phyloP scores from a whole-genome alignment of 2,329 filamentous ascomycete genomes.

The Tolypocladium amazonense region DNA sequence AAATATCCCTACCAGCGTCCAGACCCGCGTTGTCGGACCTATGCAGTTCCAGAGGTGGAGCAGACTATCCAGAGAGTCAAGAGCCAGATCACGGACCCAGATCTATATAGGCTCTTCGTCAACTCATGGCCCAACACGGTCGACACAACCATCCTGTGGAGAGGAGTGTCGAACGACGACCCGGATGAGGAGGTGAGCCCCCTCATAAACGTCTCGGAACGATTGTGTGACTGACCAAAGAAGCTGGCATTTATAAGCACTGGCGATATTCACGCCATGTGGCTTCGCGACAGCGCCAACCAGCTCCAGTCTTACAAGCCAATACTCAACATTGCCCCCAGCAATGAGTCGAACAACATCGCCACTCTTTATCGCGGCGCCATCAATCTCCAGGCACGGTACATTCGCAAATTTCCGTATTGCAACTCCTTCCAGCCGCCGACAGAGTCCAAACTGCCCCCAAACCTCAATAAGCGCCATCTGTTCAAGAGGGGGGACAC shows the following conservation, averaged over 20 bases:
- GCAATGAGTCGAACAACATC: constrained; percentile 36
- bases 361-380: constrained; percentile 62
- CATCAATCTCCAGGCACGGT: constrained; percentile 67
- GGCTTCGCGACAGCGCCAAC: constrained; percentile 81
- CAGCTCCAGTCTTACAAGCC: constrained; percentile 66
- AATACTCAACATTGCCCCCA: constrained; percentile 42
- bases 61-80: constrained; percentile 60
- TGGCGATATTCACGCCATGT: constrained; percentile 86
- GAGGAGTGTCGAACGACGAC: constrained; percentile 45
- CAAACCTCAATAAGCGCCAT: constrained; percentile 8
- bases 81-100: constrained; percentile 61
- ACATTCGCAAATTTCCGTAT: constrained; percentile 61
- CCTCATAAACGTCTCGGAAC: neutral
- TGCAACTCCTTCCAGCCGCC: constrained; percentile 95
- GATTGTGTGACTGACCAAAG: neutral
- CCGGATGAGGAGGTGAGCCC: constrained; percentile 43
- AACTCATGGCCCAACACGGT: constrained; percentile 68
- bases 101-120: constrained; percentile 59
- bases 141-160: constrained; percentile 63
- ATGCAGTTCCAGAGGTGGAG: constrained; percentile 68
- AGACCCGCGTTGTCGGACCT: constrained; percentile 65
- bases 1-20: constrained; percentile 75
- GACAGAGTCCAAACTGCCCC: constrained; percentile 42
- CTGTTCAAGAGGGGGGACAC: constrained; percentile 32
- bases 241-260: constrained; percentile 72